A percentile compares a stretch with the other conserved stretches of the same genome.
Evolutionary conservation across 2,329 filamentous ascomycete genomes (phyloP).

Genomic region (Hymenoscyphus albidus): DNA sequence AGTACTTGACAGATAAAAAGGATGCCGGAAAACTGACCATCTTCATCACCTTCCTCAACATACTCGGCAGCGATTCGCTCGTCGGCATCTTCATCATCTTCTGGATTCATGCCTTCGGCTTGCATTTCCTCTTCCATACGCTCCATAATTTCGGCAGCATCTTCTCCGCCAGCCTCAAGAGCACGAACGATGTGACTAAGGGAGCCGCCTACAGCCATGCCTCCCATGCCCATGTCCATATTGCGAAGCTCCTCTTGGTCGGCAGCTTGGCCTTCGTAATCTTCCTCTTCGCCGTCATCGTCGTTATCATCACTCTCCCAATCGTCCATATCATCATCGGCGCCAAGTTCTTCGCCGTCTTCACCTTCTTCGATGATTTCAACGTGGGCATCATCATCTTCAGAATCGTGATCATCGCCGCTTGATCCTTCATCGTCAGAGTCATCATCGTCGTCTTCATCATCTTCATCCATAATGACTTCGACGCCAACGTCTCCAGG

Average conservation of each 20-base stretch:
- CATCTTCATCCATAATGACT: conserved; percentile 78
- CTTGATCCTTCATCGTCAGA: conserved; percentile 57
- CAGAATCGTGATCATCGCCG: conserved; percentile 53
- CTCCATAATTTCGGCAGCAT: conserved; percentile 37
- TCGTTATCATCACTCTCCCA: conserved; percentile 62
- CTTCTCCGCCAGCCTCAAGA: conserved; percentile 37
- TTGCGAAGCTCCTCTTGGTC: conserved; percentile 47
- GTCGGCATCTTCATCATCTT: conserved; percentile 41
- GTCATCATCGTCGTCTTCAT: conserved; percentile 54
- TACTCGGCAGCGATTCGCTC: conserved; percentile 44
- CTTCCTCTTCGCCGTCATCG: conserved; percentile 46
- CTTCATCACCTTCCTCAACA: conserved; percentile 59
- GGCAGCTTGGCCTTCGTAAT: conserved; percentile 54
- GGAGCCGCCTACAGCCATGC: conserved; percentile 28
- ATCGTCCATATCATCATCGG: conserved; percentile 55
- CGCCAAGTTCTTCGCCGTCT: conserved; percentile 43
- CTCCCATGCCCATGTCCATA: conserved; percentile 39
- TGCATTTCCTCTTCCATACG: conserved; percentile 36
- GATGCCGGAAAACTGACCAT: conserved; percentile 38
- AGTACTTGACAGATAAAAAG: conserved; percentile 9
- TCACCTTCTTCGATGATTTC: conserved; percentile 63
- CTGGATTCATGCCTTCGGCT: conserved; percentile 46
- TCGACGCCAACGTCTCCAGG: conserved; percentile 60
- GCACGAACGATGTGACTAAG: conserved; percentile 54
- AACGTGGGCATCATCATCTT: conserved; percentile 44